Conservation (phyloP, 805 yeast species). For the Candida khao-thaluensis region DNA sequence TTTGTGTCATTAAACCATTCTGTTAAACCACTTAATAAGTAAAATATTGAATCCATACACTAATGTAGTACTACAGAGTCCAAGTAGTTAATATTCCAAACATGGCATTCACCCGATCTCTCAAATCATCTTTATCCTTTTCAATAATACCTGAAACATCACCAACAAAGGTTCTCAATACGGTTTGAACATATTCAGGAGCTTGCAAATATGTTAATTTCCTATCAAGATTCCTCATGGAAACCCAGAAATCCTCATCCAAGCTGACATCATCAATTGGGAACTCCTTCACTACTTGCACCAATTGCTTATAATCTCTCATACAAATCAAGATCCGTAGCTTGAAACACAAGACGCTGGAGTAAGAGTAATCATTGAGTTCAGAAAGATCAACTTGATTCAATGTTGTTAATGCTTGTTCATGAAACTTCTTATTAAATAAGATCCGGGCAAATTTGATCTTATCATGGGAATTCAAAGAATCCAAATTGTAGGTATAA, state of each 20-base stretch:
- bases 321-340: conserved; percentile 23
- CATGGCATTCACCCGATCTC: background rate
- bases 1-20: no score
- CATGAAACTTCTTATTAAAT: conserved; percentile 26
- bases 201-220: conserved; percentile 9
- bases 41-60: no score
- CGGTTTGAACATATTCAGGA: background rate
- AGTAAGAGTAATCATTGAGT: conserved; percentile 25
- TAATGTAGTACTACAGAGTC: background rate
- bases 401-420: conserved; percentile 22
- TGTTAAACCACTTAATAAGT: no score
- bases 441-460: conserved; percentile 30
- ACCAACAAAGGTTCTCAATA: conserved; percentile 29
- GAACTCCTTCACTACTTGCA: conserved; percentile 24
- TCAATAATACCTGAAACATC: conserved; percentile 33
- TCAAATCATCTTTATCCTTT: conserved; percentile 31
- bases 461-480: conserved; percentile 26
- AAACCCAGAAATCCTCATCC: conserved; percentile 34
- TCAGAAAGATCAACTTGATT: conserved; percentile 24
- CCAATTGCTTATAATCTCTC: conserved; percentile 21
- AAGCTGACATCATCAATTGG: conserved; percentile 30
- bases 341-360: conserved; percentile 25
- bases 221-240: conserved; percentile 31
- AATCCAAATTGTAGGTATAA: conserved; percentile 10
- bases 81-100: conserved; percentile 3